These are phyloP conservation scores for Kluyveromyces starmeri DNA, from an alignment of 805 yeast species.

Conservation along the genomic window DNA sequence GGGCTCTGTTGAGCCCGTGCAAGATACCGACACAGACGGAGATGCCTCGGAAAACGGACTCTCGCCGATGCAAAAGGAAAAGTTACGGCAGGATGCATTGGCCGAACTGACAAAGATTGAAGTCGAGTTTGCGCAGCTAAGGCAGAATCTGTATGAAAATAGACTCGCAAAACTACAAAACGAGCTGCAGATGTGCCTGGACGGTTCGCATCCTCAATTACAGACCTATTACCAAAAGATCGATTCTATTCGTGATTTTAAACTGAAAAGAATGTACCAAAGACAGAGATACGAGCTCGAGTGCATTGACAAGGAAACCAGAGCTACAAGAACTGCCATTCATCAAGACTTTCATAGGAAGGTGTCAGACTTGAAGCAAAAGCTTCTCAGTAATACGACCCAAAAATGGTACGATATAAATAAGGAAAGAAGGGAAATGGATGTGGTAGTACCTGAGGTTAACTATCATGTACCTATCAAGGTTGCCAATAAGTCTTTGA, in stretches of 20 bases:
- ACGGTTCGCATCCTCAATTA: constrained; percentile 88
- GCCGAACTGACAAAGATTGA: constrained; percentile 73
- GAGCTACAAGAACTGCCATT: constrained; percentile 65
- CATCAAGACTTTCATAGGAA: constrained; percentile 77
- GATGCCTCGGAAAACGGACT: constrained; percentile 4
- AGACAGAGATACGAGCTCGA: constrained; percentile 57
- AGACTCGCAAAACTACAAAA: constrained; percentile 67
- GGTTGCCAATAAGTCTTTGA: constrained; percentile 24
- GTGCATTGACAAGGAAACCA: constrained; percentile 73
- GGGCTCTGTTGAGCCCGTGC: constrained; percentile 9
- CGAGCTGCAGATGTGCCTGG: constrained; percentile 77
- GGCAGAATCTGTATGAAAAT: constrained; percentile 80
- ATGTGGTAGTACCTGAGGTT: constrained; percentile 39
- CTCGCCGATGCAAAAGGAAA: constrained; percentile 24
- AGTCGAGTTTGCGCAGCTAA: constrained; percentile 71
- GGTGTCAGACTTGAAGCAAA: constrained; percentile 55
- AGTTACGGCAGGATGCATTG: constrained; percentile 29
- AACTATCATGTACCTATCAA: constrained; percentile 38
- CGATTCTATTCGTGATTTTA: constrained; percentile 64
- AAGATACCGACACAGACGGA: constrained; percentile 7
- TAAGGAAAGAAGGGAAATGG: constrained; percentile 78
- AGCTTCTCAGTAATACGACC: constrained; percentile 64
- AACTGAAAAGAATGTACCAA: constrained; percentile 42
- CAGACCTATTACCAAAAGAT: constrained; percentile 62
- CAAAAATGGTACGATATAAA: constrained; percentile 87